Percentiles rank a stretch among this genome's conserved stretches.
Conservation (phyloP, 2,329 filamentous ascomycete species). For the Fusarium nanum region DNA sequence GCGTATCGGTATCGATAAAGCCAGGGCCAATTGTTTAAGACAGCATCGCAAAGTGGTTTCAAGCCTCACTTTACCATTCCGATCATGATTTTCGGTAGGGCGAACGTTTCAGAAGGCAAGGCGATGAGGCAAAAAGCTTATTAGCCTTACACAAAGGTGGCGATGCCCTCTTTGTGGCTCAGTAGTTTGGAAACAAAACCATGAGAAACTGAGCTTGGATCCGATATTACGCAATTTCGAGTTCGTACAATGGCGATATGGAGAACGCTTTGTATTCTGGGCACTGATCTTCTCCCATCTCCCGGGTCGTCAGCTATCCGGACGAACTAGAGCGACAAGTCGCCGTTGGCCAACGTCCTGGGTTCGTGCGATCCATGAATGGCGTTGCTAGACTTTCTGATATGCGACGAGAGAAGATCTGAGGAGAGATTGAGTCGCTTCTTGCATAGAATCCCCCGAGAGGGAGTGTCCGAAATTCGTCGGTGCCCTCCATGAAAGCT, state of each 20-base stretch:
- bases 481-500: constrained; percentile 23
- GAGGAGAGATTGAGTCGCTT: constrained; percentile 2
- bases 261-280: constrained; percentile 5
- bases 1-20: constrained; percentile 26
- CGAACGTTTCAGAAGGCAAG: constrained; percentile 17
- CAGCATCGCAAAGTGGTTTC: constrained; percentile 10
- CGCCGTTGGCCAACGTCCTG: constrained; percentile 9
- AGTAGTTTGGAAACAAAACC: constrained; percentile 2
- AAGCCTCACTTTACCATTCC: constrained; percentile 21
- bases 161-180: constrained; percentile 1
- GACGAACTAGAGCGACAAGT: constrained; percentile 22
- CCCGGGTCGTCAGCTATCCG: constrained; percentile 25
- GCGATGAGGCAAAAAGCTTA: constrained; percentile 12
- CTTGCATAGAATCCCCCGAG: constrained; percentile 1
- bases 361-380: constrained; percentile 18
- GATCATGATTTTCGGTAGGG: constrained; percentile 24
- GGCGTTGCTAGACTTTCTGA: constrained; percentile 38
- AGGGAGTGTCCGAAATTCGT: constrained; percentile 43
- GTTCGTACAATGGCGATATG: constrained; percentile 4
- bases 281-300: constrained; percentile 16
- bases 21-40: constrained; percentile 17
- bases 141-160: constrained; percentile 18
- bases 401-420: constrained; percentile 34
- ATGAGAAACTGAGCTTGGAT: neutral
- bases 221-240: constrained; percentile 18